Evolutionary conservation across 2,329 filamentous ascomycete species (phyloP), one percentile per base, ranked within the genome.

Genomic region (Cladosporium sp.): DNA sequence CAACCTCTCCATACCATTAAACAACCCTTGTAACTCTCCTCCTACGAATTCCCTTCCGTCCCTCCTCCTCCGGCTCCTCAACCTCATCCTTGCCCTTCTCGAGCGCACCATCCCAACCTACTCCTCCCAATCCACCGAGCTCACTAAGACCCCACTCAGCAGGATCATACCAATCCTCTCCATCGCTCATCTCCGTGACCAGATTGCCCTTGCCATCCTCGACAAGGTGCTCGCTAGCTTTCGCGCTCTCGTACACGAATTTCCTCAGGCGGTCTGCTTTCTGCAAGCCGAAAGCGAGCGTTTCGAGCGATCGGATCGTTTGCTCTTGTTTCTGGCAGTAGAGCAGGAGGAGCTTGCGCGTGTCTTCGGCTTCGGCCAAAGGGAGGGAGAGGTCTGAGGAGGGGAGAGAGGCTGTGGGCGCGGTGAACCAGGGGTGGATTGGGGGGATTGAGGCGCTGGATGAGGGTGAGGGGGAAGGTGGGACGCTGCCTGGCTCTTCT

Each of bases 321-420:
- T 95, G 91, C 72, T 95, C 91, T 74, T 95, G 91, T 77, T 94
- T 94, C 73, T 94, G 91, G 29, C 94, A 88, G 75, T 92, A 94
- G 12, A 91, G 80, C 69, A 92, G 85, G 58, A 95, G 82, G 21
- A 93, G 79, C 65, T 89, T 85, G 66, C 91, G 87, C 52, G 91
- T 88, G 67, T 95, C 91, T 69, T 93, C 91, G 1, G 92, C 92
- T 78, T 95, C 91, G 29, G 82, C 79, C 21, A 88, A 83, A 0
- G 91, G 91, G 2, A 96, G 84, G 1, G 89, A 89, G 46, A 91
- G 80, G 74, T 93, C 88, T 64, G 88, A 84, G 75, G 93, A 89
- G 2, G 89, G 85, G 63, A 85, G 83, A 28, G 86, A 85, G 35
- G 85, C 80, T 29, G 80, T 74, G 0, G 91, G 89, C 40, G 89